These are phyloP conservation scores for Trichoderma erinaceum DNA, from an alignment of 495 filamentous ascomycete species.

Conservation along the genomic window DNA sequence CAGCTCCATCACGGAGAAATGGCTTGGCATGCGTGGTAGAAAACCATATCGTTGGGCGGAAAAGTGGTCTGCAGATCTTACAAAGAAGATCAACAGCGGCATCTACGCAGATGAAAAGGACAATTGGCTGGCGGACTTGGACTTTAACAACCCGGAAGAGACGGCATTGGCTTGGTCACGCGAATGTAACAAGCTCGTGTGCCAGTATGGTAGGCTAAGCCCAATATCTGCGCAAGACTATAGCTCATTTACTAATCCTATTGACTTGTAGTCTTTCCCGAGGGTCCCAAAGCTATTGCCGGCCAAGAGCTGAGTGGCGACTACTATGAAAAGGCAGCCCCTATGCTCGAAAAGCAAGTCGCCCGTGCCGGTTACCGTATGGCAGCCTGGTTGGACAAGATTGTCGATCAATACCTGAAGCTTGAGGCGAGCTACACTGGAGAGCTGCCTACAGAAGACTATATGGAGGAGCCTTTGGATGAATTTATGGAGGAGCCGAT, in stretches of 20 bases:
- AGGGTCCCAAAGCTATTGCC: constrained; percentile 45
- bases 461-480: background rate
- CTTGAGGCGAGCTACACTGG: background rate
- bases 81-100: constrained; percentile 46
- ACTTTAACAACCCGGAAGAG: constrained; percentile 41
- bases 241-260: background rate
- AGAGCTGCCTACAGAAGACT: background rate
- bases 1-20: constrained; percentile 53
- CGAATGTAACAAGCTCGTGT: constrained; percentile 57
- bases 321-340: constrained; percentile 58
- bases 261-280: constrained; percentile 43
- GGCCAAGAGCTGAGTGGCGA: constrained; percentile 53
- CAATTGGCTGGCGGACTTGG: constrained; percentile 46
- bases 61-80: constrained; percentile 47
- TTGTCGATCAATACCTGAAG: constrained; percentile 30
- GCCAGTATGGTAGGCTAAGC: constrained; percentile 40
- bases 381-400: constrained; percentile 54
- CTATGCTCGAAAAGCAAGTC: constrained; percentile 64
- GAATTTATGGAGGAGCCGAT: constrained; percentile 12
- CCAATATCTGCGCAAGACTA: background rate
- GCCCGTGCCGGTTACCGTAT: constrained; percentile 69
- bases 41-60: constrained; percentile 40
- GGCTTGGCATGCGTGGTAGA: constrained; percentile 41
- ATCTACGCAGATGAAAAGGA: constrained; percentile 35
- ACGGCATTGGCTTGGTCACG: constrained; percentile 55